A percentile compares a stretch with the other conserved stretches of the same genome.
phyloP scores from a whole-genome alignment of 805 yeast species.

The Candida glaebosa region DNA sequence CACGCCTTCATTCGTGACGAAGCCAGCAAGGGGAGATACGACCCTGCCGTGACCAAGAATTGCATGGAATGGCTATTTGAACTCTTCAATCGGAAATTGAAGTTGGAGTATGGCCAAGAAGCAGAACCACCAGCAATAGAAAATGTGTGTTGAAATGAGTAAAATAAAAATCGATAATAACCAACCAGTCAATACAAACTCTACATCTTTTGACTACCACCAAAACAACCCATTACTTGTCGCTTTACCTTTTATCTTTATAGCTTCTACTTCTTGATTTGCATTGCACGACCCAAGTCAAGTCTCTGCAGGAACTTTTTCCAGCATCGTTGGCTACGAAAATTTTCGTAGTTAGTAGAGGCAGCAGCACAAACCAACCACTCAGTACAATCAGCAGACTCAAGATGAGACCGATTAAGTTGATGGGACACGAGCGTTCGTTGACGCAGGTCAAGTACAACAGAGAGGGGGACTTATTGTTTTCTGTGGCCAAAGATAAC shows the following conservation, averaged over 20 bases:
- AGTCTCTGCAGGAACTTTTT: conserved; percentile 3
- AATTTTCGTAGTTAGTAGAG: conserved; percentile 1
- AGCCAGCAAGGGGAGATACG: conserved; percentile 74
- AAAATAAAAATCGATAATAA: too few relatives aligned
- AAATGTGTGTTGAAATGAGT: conserved; percentile 65
- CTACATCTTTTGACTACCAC: too few relatives aligned
- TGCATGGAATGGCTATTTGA: conserved; percentile 69
- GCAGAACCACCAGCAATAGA: conserved; percentile 50
- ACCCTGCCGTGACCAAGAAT: conserved; percentile 67
- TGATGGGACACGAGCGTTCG: conserved; percentile 97
- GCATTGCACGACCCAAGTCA: neutral
- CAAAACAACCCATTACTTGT: too few relatives aligned
- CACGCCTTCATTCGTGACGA: conserved; percentile 84
- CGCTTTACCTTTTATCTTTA: too few relatives aligned
- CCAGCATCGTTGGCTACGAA: conserved; percentile 5
- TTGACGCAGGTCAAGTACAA: conserved; percentile 94
- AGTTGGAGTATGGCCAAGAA: conserved; percentile 65
- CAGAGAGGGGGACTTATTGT: conserved; percentile 89
- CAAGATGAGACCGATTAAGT: conserved; percentile 49
- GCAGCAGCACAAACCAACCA: neutral
- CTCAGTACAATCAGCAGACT: conserved; percentile 9
- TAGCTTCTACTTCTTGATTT: too few relatives aligned
- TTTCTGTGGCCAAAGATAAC: conserved; percentile 89
- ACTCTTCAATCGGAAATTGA: conserved; percentile 65
- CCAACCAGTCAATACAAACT: neutral